Conservation (phyloP, 2,329 filamentous ascomycete species). For the Sarocladium oryzae region DNA sequence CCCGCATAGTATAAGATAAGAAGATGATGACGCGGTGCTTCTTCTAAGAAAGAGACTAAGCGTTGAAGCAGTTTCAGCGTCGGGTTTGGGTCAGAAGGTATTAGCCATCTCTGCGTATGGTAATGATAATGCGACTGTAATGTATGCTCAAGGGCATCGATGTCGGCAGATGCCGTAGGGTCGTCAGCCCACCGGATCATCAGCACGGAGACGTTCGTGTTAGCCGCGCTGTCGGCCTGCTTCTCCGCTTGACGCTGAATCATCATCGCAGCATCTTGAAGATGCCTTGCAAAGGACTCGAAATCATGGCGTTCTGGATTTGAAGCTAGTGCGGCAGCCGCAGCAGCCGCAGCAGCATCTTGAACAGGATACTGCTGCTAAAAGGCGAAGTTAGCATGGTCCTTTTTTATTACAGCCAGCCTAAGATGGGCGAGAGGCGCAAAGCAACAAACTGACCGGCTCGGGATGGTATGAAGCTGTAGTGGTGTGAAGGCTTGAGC, state of each 20-base stretch:
- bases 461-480: not conserved
- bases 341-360: constrained; percentile 20
- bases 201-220: constrained; percentile 50
- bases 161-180: constrained; percentile 43
- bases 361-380: constrained; percentile 28
- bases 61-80: constrained; percentile 55
- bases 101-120: constrained; percentile 53
- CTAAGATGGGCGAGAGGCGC: not conserved
- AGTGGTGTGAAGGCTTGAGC: not conserved
- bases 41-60: constrained; percentile 53
- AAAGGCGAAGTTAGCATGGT: not conserved
- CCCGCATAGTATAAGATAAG: constrained; percentile 61
- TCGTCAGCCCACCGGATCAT: constrained; percentile 59
- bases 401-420: not conserved
- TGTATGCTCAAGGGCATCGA: constrained; percentile 48
- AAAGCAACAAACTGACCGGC: constrained; percentile 21
- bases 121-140: constrained; percentile 56
- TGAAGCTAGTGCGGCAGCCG: constrained; percentile 19
- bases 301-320: constrained; percentile 52
- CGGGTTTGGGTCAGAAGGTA: constrained; percentile 52
- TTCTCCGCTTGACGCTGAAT: constrained; percentile 58
- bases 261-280: constrained; percentile 62
- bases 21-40: constrained; percentile 50
- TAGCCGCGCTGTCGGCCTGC: constrained; percentile 36
- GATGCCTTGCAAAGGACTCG: constrained; percentile 59